These are phyloP conservation scores for Podospora bellae-mahoneyi DNA, from an alignment of 495 filamentous ascomycete genomes.

Conservation along the genomic window DNA sequence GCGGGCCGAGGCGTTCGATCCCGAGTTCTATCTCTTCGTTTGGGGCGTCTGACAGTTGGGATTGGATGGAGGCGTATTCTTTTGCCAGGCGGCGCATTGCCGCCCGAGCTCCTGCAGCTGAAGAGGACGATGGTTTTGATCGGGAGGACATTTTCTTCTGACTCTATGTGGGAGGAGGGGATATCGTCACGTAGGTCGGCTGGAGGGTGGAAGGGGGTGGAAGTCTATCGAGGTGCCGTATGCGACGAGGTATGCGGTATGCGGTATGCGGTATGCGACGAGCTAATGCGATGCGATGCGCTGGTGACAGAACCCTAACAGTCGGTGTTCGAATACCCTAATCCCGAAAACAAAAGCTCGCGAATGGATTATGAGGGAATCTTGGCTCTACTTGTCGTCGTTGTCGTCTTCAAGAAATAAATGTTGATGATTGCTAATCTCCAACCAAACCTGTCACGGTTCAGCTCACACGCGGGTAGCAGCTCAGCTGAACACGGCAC, in stretches of 20 bases:
- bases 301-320: too few species aligned
- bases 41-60: background rate
- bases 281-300: too few species aligned
- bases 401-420: background rate
- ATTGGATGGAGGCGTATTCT: slow-evolving; percentile 36
- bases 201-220: background rate
- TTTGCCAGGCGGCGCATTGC: slow-evolving; percentile 43
- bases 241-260: too few species aligned
- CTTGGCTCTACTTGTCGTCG: background rate
- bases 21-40: slow-evolving; percentile 37
- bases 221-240: too few species aligned
- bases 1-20: slow-evolving; percentile 62
- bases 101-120: slow-evolving; percentile 22
- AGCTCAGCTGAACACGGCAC: background rate
- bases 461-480: background rate
- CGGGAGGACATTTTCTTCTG: background rate
- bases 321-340: too few species aligned
- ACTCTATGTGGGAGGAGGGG: too few species aligned
- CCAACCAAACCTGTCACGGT: background rate
- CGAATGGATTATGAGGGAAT: too few species aligned
- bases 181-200: too few species aligned
- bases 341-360: too few species aligned
- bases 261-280: too few species aligned
- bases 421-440: background rate
- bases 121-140: slow-evolving; percentile 7